phyloP scores from a whole-genome alignment of 2,329 filamentous ascomycete species.

The Xylariaceae sp. region DNA sequence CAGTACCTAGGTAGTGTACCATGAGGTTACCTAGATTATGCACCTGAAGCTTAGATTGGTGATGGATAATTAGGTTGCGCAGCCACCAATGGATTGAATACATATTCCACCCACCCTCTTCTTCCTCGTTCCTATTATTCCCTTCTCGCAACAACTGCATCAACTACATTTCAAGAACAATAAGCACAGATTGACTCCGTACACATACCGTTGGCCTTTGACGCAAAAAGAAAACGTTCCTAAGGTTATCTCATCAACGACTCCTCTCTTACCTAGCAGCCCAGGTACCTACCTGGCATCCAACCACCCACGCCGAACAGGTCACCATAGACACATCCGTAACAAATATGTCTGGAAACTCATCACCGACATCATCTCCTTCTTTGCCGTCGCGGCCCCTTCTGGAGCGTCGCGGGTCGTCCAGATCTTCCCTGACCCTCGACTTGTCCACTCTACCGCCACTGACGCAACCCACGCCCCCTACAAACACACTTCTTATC shows the following conservation, averaged over 20 bases:
- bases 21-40: no score
- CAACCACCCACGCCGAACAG: background rate
- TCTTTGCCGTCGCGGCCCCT: slow-evolving; percentile 37
- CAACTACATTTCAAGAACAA: background rate
- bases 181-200: background rate
- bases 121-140: slow-evolving; percentile 2
- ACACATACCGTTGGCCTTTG: background rate
- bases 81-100: slow-evolving; percentile 20
- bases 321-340: slow-evolving; percentile 1
- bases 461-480: slow-evolving; percentile 69
- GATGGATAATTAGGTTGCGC: slow-evolving; percentile 11
- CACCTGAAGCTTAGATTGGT: background rate
- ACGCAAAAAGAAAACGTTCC: background rate
- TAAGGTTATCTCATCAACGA: background rate
- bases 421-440: slow-evolving; percentile 62
- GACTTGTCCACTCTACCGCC: slow-evolving; percentile 75
- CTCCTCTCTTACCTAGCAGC: background rate
- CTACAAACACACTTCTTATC: slow-evolving; percentile 82
- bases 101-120: slow-evolving; percentile 22
- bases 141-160: slow-evolving; percentile 6
- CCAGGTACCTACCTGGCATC: background rate
- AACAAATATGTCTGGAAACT: slow-evolving; percentile 31
- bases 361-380: slow-evolving; percentile 31
- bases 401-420: slow-evolving; percentile 45
- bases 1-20: no score